phyloP scores from a whole-genome alignment of 768 basidiomycete genomes.

The Collybia mongolica region DNA sequence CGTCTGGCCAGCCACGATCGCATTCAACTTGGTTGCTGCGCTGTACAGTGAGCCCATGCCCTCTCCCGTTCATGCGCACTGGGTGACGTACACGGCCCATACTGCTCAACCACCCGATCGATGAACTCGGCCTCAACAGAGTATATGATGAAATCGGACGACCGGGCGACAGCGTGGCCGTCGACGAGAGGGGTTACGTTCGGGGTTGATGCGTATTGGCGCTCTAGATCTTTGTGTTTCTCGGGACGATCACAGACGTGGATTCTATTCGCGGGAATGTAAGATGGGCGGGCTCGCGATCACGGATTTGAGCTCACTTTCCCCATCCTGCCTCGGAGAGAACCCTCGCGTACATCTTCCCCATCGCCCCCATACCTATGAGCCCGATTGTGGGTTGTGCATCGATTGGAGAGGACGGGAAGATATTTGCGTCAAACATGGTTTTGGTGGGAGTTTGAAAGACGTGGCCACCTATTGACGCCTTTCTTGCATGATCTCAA shows the following conservation, averaged over 20 bases:
- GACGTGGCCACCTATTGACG: too few species aligned
- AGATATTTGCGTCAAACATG: conserved; percentile 25
- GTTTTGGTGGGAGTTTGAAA: neutral
- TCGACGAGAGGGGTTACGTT: conserved; percentile 68
- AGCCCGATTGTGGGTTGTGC: conserved; percentile 80
- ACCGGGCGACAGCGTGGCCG: conserved; percentile 85
- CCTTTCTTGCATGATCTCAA: too few species aligned
- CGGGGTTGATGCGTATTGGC: conserved; percentile 52
- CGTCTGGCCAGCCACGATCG: conserved; percentile 94
- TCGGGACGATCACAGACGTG: conserved; percentile 85
- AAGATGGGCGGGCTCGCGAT: neutral
- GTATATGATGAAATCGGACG: conserved; percentile 93
- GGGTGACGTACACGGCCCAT: conserved; percentile 79
- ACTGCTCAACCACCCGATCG: conserved; percentile 77
- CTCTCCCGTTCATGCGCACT: neutral
- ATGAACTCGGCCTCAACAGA: conserved; percentile 93
- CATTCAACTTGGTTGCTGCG: conserved; percentile 86
- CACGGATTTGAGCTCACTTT: conserved; percentile 47
- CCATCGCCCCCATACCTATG: conserved; percentile 99
- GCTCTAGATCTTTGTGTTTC: conserved; percentile 62
- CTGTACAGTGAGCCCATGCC: conserved; percentile 5
- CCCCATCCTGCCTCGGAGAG: conserved; percentile 83
- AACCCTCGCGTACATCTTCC: conserved; percentile 85
- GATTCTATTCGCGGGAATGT: conserved; percentile 50
- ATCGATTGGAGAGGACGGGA: conserved; percentile 29